phyloP scores from a whole-genome alignment of 257 asterid species.

The Fraxinus quadrangulata region DNA sequence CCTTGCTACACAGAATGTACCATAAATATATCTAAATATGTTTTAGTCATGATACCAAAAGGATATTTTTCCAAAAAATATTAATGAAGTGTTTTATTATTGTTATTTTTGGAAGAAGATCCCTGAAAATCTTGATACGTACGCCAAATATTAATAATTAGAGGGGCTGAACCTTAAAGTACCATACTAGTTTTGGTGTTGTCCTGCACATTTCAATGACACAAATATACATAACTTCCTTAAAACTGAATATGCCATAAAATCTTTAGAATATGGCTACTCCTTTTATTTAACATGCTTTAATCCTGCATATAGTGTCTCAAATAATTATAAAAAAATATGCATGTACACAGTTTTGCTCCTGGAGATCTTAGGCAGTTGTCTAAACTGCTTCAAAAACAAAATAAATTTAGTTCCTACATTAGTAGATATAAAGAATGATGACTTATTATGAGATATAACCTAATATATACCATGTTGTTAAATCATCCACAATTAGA shows the following conservation, averaged over 20 bases:
- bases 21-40: not conserved
- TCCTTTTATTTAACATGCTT: not conserved
- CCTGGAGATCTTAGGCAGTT: not conserved
- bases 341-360: not conserved
- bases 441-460: not conserved
- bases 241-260: no score
- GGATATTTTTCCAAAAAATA: not conserved
- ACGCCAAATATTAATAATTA: not conserved
- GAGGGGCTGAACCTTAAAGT: not conserved
- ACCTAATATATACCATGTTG: not conserved
- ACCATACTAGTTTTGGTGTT: not conserved
- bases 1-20: not conserved
- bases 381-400: not conserved
- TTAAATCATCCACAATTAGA: not conserved
- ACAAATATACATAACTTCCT: not conserved
- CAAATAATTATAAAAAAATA: not conserved
- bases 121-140: not conserved
- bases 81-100: not conserved
- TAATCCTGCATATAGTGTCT: not conserved
- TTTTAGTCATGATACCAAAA: not conserved
- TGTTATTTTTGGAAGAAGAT: not conserved
- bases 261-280: not conserved
- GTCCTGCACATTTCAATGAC: not conserved
- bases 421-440: not conserved
- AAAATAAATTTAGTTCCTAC: not conserved